These are phyloP conservation scores for Lichtheimia hyalospora DNA, from an alignment of 371 early-diverging fungal species.

Conservation along the genomic window DNA sequence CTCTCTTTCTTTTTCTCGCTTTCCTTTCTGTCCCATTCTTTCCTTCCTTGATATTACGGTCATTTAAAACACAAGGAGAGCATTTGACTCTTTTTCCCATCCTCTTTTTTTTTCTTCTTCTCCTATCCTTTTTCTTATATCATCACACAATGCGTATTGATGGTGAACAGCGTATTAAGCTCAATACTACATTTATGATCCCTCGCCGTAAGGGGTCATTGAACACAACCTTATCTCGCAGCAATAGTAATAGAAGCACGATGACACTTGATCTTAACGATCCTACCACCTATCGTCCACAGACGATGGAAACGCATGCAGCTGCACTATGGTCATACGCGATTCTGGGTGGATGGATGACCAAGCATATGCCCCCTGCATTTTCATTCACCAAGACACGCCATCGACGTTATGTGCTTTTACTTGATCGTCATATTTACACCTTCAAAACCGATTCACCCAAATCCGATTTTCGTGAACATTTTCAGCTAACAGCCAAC, in stretches of 20 bases:
- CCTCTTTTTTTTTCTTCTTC: not conserved
- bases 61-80: no score
- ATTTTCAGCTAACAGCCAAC: slow-evolving; percentile 27
- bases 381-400: slow-evolving; percentile 34
- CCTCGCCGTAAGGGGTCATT: no score
- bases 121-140: not conserved
- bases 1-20: not conserved
- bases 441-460: slow-evolving; percentile 33
- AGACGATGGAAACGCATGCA: slow-evolving; percentile 7
- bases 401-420: slow-evolving; percentile 33
- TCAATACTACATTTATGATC: not conserved
- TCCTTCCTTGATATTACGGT: no score
- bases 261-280: slow-evolving; percentile 2
- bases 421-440: slow-evolving; percentile 35
- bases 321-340: slow-evolving; percentile 21
- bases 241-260: no score
- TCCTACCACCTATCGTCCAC: slow-evolving; percentile 5
- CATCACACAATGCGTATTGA: slow-evolving; percentile 3
- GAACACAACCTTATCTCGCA: no score
- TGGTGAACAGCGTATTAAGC: slow-evolving; percentile 7
- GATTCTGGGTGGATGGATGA: slow-evolving; percentile 29
- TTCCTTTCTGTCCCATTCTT: no score
- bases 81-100: not conserved
- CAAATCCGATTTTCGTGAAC: slow-evolving; percentile 23
- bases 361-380: slow-evolving; percentile 32